Percentiles rank a stretch among this genome's conserved stretches.
These are phyloP conservation scores for Penicillium nordicum DNA, from an alignment of 2,329 filamentous ascomycete genomes.

Conservation along the genomic window DNA sequence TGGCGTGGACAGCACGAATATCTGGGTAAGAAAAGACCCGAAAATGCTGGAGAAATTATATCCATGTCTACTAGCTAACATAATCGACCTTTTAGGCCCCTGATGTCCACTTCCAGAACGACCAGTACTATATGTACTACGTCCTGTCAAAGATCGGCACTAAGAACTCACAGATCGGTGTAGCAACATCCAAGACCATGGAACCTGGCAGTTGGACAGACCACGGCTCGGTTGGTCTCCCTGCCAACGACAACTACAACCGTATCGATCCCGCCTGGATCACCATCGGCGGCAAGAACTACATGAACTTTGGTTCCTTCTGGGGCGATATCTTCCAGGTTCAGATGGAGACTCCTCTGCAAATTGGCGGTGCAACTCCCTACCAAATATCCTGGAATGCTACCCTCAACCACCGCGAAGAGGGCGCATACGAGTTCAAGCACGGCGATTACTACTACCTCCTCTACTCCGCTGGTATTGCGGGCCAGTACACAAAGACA, in stretches of 20 bases:
- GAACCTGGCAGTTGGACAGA: slow-evolving; percentile 37
- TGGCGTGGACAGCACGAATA: slow-evolving; percentile 40
- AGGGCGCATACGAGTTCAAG: slow-evolving; percentile 57
- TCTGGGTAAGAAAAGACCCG: slow-evolving; percentile 43
- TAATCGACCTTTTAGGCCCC: slow-evolving; percentile 52
- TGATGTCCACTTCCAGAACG: slow-evolving; percentile 57
- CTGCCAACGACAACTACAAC: slow-evolving; percentile 50
- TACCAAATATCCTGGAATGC: slow-evolving; percentile 55
- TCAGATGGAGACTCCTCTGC: slow-evolving; percentile 39
- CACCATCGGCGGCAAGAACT: slow-evolving; percentile 40
- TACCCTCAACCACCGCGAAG: slow-evolving; percentile 52
- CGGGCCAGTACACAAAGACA: slow-evolving; percentile 53
- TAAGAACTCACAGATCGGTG: slow-evolving; percentile 60
- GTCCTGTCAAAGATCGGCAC: slow-evolving; percentile 59
- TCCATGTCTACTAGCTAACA: neutral
- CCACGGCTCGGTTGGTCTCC: slow-evolving; percentile 34
- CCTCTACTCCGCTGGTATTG: slow-evolving; percentile 58
- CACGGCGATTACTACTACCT: slow-evolving; percentile 60
- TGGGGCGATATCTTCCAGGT: slow-evolving; percentile 65
- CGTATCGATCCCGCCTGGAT: slow-evolving; percentile 60
- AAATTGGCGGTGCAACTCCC: slow-evolving; percentile 30
- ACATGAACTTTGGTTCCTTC: slow-evolving; percentile 66
- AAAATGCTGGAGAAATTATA: neutral
- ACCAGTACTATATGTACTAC: slow-evolving; percentile 64
- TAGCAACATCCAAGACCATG: slow-evolving; percentile 49